Conservation (phyloP, 1,284 basidiomycete species). For the Cronartium ribicola region DNA sequence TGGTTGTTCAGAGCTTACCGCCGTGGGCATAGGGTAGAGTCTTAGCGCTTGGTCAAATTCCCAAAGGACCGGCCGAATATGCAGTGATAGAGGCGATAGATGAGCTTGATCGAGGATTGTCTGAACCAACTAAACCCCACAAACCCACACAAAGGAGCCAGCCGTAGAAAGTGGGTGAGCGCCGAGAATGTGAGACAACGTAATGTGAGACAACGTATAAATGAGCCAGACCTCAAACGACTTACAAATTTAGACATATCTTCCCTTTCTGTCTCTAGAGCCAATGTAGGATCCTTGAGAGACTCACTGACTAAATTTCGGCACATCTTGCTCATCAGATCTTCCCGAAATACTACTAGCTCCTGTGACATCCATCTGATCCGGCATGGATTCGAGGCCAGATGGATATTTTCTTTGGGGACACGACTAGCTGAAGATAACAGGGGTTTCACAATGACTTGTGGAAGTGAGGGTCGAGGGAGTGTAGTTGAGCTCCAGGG, state of each 20-base stretch:
- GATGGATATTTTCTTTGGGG: constrained; percentile 59
- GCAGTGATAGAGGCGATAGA: constrained; percentile 59
- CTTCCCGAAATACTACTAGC: constrained; percentile 87
- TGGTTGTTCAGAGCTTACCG: constrained; percentile 57
- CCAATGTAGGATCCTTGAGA: constrained; percentile 48
- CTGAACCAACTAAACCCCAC: constrained; percentile 73
- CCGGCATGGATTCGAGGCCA: constrained; percentile 88
- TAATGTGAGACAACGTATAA: too few relatives aligned
- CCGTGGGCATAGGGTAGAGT: constrained; percentile 89
- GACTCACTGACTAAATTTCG: constrained; percentile 66
- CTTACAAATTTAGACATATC: constrained; percentile 49
- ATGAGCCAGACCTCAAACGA: background rate
- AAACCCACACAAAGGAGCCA: background rate
- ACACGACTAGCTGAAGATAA: constrained; percentile 22
- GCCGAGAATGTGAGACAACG: background rate
- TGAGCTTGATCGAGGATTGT: constrained; percentile 78
- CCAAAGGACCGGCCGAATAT: constrained; percentile 78
- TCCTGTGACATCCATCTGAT: constrained; percentile 95
- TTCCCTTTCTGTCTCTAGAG: constrained; percentile 41
- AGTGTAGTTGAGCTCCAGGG: constrained; percentile 33
- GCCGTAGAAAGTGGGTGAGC: background rate
- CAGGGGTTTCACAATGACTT: constrained; percentile 25
- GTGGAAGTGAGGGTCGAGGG: constrained; percentile 22
- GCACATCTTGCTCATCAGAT: constrained; percentile 88
- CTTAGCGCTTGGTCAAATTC: constrained; percentile 90